Conservation (phyloP, 1,139 yeast genomes). For the Yamadazyma sp. region DNA sequence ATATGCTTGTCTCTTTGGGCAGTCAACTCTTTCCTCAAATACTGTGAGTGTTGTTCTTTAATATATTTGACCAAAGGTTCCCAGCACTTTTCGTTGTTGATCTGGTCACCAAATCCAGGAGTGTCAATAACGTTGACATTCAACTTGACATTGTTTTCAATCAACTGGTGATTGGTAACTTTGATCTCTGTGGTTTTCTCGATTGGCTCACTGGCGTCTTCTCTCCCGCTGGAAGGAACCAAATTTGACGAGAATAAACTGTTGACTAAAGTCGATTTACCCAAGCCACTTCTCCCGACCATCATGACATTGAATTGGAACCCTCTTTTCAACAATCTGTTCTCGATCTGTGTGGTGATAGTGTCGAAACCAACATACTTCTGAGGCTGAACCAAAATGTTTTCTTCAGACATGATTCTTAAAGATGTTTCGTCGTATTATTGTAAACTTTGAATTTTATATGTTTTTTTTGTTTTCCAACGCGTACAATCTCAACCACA, state of each 20-base stretch:
- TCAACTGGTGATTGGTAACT: constrained; percentile 63
- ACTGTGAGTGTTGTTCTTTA: constrained; percentile 93
- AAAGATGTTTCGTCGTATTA: background rate
- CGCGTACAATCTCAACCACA: constrained; percentile 8
- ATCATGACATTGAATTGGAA: constrained; percentile 93
- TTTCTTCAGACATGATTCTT: constrained; percentile 11
- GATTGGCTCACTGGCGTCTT: constrained; percentile 63
- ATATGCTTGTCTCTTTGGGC: constrained; percentile 89
- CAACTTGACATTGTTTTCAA: constrained; percentile 85
- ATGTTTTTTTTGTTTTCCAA: constrained; percentile 4
- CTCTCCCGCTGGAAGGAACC: constrained; percentile 72
- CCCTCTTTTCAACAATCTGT: constrained; percentile 86
- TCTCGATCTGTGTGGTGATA: constrained; percentile 93
- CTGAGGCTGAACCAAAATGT: constrained; percentile 30
- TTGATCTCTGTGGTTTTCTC: constrained; percentile 88
- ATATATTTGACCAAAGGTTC: constrained; percentile 94
- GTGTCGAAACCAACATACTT: constrained; percentile 94
- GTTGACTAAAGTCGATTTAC: constrained; percentile 88
- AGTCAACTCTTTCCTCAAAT: constrained; percentile 90
- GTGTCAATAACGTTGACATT: constrained; percentile 90
- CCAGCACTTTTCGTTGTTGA: constrained; percentile 95
- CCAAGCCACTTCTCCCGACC: constrained; percentile 93
- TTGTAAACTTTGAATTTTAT: no score
- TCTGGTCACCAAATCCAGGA: constrained; percentile 97
- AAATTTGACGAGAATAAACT: constrained; percentile 85